Conservation (phyloP, 768 basidiomycete species). For the Dictyophora rubrovolvata region DNA sequence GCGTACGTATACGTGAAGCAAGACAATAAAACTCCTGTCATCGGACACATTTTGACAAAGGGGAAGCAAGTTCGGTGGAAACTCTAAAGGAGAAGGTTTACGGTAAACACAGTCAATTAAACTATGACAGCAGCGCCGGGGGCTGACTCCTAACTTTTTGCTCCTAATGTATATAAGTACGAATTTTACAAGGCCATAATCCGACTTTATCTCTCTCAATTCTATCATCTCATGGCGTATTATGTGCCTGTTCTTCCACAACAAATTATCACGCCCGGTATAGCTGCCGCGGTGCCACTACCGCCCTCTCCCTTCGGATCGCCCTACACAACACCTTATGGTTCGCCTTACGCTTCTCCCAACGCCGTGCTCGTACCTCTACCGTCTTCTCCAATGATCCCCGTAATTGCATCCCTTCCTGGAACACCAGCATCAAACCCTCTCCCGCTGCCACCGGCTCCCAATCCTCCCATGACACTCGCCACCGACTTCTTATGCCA, state of each 20-base stretch:
- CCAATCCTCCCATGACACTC: not conserved
- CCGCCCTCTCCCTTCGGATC: conserved; percentile 3
- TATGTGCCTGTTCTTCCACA: not conserved
- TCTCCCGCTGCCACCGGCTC: not conserved
- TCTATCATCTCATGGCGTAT: not conserved
- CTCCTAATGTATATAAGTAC: no score
- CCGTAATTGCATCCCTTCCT: not conserved
- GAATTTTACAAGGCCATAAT: not conserved
- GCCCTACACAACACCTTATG: not conserved
- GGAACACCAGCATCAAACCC: not conserved
- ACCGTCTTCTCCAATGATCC: conserved; percentile 1
- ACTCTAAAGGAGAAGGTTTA: no score
- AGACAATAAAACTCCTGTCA: no score
- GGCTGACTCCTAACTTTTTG: no score
- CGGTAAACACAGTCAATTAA: no score
- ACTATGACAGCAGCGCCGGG: no score
- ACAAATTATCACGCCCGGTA: not conserved
- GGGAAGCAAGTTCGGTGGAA: no score
- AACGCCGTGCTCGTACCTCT: not conserved
- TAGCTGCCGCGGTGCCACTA: not conserved
- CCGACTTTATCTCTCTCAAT: not conserved
- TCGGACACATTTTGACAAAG: no score
- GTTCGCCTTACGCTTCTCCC: not conserved
- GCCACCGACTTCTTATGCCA: conserved; percentile 1
- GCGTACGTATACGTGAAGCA: no score